Conservation (phyloP, 768 basidiomycete species). For the Flagelloscypha sp. region DNA sequence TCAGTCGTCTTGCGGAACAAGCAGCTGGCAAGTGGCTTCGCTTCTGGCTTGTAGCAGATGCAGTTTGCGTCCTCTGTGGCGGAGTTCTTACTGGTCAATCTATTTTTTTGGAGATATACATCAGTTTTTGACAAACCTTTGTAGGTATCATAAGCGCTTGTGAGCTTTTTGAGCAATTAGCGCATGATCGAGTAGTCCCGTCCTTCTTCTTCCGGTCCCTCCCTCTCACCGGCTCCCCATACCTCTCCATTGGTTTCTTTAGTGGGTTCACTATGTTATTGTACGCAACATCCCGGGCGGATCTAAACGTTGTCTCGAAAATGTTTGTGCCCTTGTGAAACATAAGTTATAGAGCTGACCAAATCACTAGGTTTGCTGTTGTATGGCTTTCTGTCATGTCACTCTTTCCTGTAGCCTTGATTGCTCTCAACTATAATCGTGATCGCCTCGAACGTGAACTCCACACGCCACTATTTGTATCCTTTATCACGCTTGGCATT, state of each 20-base stretch:
- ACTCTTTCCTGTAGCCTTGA: constrained; percentile 51
- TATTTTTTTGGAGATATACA: neutral
- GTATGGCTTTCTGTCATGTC: constrained; percentile 61
- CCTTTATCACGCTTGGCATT: constrained; percentile 35
- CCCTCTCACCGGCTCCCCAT: constrained; percentile 43
- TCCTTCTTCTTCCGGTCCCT: constrained; percentile 37
- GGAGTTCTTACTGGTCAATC: constrained; percentile 57
- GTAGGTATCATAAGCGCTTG: constrained; percentile 52
- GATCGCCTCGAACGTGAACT: constrained; percentile 42
- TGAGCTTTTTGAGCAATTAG: constrained; percentile 49
- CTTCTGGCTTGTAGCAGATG: constrained; percentile 55
- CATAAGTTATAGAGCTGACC: neutral
- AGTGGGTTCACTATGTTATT: constrained; percentile 39
- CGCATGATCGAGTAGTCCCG: constrained; percentile 56
- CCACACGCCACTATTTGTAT: constrained; percentile 30
- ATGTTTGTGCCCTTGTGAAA: constrained; percentile 30
- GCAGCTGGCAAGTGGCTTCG: constrained; percentile 59
- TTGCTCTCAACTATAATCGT: constrained; percentile 59
- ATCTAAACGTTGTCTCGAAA: constrained; percentile 45
- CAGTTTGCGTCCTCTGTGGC: constrained; percentile 63
- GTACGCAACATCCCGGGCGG: constrained; percentile 51
- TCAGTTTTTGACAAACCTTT: constrained; percentile 1
- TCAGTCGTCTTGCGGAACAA: constrained; percentile 53
- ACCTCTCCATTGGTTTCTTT: constrained; percentile 45
- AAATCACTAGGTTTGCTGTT: constrained; percentile 45